These are phyloP conservation scores for Circinella minor DNA, from an alignment of 371 early-diverging fungal genomes.

Conservation along the genomic window DNA sequence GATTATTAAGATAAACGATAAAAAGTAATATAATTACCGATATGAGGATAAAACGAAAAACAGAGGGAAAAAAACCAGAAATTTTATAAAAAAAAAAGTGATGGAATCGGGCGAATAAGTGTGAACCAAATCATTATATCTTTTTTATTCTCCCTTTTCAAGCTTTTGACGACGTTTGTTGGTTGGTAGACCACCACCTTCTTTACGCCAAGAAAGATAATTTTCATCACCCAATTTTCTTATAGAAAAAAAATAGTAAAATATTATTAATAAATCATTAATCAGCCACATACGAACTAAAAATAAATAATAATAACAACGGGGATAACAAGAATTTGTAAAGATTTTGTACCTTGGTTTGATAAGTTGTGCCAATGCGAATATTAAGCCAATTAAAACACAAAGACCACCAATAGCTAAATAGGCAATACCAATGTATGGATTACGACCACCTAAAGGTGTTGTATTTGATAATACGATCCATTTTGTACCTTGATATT, in stretches of 20 bases:
- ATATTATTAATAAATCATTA: too few species aligned
- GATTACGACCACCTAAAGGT: slow-evolving; percentile 93
- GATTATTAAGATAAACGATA: too few species aligned
- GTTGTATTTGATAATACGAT: slow-evolving; percentile 91
- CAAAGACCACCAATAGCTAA: slow-evolving; percentile 88
- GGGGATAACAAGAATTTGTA: too few species aligned
- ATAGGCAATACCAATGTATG: slow-evolving; percentile 94
- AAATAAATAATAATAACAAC: too few species aligned
- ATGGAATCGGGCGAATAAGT: too few species aligned
- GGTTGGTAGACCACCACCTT: slow-evolving; percentile 42
- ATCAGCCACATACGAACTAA: too few species aligned
- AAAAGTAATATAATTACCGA: too few species aligned
- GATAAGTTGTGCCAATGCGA: slow-evolving; percentile 82
- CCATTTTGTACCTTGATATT: slow-evolving; percentile 92
- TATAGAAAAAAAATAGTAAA: too few species aligned
- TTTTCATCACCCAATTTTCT: slow-evolving; percentile 52
- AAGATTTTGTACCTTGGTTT: slow-evolving; percentile 73
- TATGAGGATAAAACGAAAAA: too few species aligned
- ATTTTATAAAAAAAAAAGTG: too few species aligned
- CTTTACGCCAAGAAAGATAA: slow-evolving; percentile 48
- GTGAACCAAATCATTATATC: not conserved
- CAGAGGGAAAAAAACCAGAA: too few species aligned
- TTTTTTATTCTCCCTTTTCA: slow-evolving; percentile 10
- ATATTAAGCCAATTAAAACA: slow-evolving; percentile 81
- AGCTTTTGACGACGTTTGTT: slow-evolving; percentile 21